Base-by-base conservation (phyloP, 129 eudicot genomes). In the Lonicera japonica region DNA sequence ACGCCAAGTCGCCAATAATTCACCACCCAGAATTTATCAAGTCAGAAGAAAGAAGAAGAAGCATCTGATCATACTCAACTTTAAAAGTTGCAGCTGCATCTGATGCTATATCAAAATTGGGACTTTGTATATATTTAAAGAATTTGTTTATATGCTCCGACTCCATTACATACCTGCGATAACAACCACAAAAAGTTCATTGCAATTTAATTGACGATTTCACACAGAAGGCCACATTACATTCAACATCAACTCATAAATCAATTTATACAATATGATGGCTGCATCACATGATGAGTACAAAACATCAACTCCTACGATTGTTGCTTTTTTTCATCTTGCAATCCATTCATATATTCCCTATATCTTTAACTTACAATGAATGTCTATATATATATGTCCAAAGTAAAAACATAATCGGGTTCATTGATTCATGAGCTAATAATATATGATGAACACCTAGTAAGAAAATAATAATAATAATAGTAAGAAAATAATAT, bases 31-130 rank as follows among this genome's bases (percentile, higher is more conserved):
- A 57, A 23, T 8, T 3, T 25, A 54, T 64, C 36, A 51, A 55
- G 36, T 13, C 8, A 54, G 8, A 56, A 14, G 53, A 20, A 40
- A 22, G 15, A 24, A 2, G 29, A 21, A 21, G 34, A 56, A 16
- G 16, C 21, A 9, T 56, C 19, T n/a, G 64, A 62, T 24, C 54
- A 70, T 53, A 76, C 72, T 61, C 56, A 69, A 90, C 97, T 70
- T 79, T 90, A 59, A 86, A 86, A 29, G 92, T 90, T 21, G 83
- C 74, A 48, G 89, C 77, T 60, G 97, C 97, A 77, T 90, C 95
- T 54, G 95, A 82, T 65, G 97, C 88, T 56, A 86, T 81, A 70
- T 86, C 94, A 70, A 83, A 90, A 83, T 82, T 87, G 58, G 95
- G 94, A 60, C 83, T 83, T 67, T 86, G 87, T 25, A 86, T 77